Evolutionary conservation across 495 filamentous ascomycete species (phyloP).

Genomic region (Neurospora sp.): DNA sequence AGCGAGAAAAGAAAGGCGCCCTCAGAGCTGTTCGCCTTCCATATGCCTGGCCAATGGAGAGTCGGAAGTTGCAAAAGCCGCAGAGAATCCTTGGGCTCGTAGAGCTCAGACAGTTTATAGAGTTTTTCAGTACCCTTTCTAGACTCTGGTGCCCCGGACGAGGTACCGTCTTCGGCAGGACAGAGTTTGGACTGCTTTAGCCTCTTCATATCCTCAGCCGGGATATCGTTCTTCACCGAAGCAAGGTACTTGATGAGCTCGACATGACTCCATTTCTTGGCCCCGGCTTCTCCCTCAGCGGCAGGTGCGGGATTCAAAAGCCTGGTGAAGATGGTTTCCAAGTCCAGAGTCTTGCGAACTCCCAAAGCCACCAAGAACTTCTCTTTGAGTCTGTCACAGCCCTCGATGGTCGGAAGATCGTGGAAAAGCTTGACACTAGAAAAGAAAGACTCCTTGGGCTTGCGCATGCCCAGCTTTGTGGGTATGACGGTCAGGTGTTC

Average conservation of each 20-base stretch:
- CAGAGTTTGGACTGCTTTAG: slow-evolving; percentile 71
- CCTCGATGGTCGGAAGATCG: slow-evolving; percentile 72
- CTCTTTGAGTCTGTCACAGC: slow-evolving; percentile 72
- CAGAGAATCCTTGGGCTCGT: slow-evolving; percentile 66
- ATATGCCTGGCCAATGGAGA: slow-evolving; percentile 75
- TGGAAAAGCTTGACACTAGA: slow-evolving; percentile 87
- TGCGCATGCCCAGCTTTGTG: slow-evolving; percentile 83
- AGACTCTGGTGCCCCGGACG: slow-evolving; percentile 29
- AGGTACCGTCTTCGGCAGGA: slow-evolving; percentile 52
- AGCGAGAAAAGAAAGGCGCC: slow-evolving; percentile 61
- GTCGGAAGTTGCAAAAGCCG: slow-evolving; percentile 61
- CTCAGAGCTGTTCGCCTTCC: slow-evolving; percentile 52
- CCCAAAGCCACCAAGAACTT: slow-evolving; percentile 76
- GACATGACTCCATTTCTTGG: slow-evolving; percentile 76
- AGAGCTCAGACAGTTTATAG: slow-evolving; percentile 76
- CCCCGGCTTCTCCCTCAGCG: slow-evolving; percentile 31
- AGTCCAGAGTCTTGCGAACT: slow-evolving; percentile 78
- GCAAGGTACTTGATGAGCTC: slow-evolving; percentile 90
- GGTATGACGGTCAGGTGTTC: slow-evolving; percentile 68
- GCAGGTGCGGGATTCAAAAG: slow-evolving; percentile 47
- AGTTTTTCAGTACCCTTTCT: slow-evolving; percentile 37
- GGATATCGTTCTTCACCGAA: slow-evolving; percentile 85
- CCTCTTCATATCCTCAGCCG: slow-evolving; percentile 67
- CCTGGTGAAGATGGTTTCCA: slow-evolving; percentile 85
- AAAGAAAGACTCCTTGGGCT: slow-evolving; percentile 83